Base-by-base conservation (phyloP, 2,329 filamentous ascomycete species). In the Colletotrichum sp. region DNA sequence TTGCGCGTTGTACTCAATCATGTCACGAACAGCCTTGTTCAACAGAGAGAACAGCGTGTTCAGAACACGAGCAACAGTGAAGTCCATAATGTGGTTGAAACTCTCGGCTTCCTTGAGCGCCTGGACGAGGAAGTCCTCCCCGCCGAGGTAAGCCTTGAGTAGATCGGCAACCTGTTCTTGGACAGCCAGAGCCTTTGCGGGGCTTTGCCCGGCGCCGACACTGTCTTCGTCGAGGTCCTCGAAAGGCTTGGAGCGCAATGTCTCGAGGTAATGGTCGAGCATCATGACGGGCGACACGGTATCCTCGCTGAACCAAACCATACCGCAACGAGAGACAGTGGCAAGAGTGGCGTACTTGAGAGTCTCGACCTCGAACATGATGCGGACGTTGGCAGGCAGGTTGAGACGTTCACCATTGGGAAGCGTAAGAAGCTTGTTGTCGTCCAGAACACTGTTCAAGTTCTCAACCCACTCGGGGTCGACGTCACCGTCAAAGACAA, bases 391-490 rank as follows among this genome's bases (percentile, higher is more conserved):
- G 3, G 94, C 82, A 6, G 97, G 98, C 58, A 99, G 87, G 82
- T 97, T 98, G 71, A 99, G 93, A 88, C 97, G 96, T 86, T 99
- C 97, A 86, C 97, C 97, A 80, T 99, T 99, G 32, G 97, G 98
- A 78, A 99, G 87, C 0, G 97, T 99, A 36, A 99, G 91, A 57
- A 99, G 89, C 85, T 99, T 99, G 88, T 99, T 99, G 87, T 99
- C 97, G 82, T 99, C 97, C 57, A 99, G 92, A 73, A 99, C 98
- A 90, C 95, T 98, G 92, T 99, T 99, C 89, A 99, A 88, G 84
- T 99, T 99, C 84, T 99, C 97, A 79, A 99, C 97, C 97, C 97
- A 99, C 85, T 99, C 98, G 1, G 97, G 97, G 84, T 99, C 97
- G 77, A 99, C 97, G 84, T 99, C 97, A 77, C 97, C 98, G 84